Evolutionary conservation across 2,329 filamentous ascomycete genomes (phyloP).

Genomic region (Fusarium fujikuroi): DNA sequence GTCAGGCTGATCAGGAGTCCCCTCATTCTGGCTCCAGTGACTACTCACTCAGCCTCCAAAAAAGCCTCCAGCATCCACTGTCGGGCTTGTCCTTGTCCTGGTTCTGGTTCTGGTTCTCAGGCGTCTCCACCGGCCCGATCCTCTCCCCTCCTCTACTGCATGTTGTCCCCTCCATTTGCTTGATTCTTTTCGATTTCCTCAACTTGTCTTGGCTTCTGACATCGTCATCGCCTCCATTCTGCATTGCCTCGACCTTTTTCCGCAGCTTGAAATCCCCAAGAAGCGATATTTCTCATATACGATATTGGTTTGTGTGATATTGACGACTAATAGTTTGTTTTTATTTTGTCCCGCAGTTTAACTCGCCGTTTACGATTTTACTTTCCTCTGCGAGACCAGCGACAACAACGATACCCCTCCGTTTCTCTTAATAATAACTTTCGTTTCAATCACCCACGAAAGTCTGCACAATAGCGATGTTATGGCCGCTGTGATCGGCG

Average conservation of each 20-base stretch:
- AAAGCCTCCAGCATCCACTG: conserved; percentile 23
- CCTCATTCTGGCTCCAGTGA: conserved; percentile 24
- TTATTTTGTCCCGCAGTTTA: conserved; percentile 34
- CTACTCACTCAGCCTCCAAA: conserved; percentile 29
- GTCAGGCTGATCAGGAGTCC: conserved; percentile 41
- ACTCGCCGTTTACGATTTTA: conserved; percentile 34
- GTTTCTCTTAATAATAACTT: conserved; percentile 28
- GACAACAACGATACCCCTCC: conserved; percentile 37
- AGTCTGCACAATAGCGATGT: conserved; percentile 50
- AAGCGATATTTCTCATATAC: conserved; percentile 19
- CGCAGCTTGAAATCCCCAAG: conserved; percentile 3
- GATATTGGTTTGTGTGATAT: conserved; percentile 26
- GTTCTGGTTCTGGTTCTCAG: conserved; percentile 20
- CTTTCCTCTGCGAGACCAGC: conserved; percentile 32
- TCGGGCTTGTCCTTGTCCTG: conserved; percentile 34
- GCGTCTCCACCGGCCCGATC: conserved; percentile 41
- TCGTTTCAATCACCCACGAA: conserved; percentile 8
- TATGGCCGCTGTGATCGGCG: conserved; percentile 74
- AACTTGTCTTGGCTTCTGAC: conserved; percentile 35
- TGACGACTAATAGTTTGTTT: conserved; percentile 41
- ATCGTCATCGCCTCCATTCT: conserved; percentile 41
- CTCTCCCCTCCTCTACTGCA: conserved; percentile 37
- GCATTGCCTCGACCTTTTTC: conserved; percentile 12
- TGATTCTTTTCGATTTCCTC: conserved; percentile 42
- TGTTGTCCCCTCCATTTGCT: conserved; percentile 38